Base-by-base conservation (phyloP, 2,329 filamentous ascomycete genomes). In the Fusarium cicatricum region DNA sequence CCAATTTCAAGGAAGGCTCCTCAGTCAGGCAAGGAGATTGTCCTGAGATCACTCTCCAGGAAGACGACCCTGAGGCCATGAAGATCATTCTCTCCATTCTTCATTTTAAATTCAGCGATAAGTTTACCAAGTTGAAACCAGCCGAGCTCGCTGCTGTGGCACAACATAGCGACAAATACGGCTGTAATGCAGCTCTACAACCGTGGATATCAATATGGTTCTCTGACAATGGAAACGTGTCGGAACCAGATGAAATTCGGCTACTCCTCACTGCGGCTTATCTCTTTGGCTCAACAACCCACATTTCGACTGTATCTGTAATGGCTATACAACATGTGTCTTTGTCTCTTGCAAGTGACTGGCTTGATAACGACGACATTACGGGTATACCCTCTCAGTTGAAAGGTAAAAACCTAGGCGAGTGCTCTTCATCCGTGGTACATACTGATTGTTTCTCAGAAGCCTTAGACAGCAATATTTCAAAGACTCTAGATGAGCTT, bases 31-130 rank as follows among this genome's bases (percentile, higher is more conserved):
- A 49, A n/a, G 45, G 45, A 19, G 29, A 41, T 2, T 49, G 45
- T 19, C 45, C 45, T 1, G 45, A 49, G 36, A 49, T 49, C n/a
- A 49, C 37, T 5, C 45, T 49, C 12, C 17, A 49, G 12, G 45
- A 49, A 10, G 45, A 49, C n/a, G 45, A 49, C 6, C 45, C 45
- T 0, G 45, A 49, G 19, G 45, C 45, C 12, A 49, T 49, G 45
- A 36, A 49, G 28, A 49, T 41, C 12, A 41, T 49, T 11, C 45
- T 49, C 11, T 49, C 45, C 10, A 33, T 41, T 15, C 29, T 49
- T 17, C 45, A 49, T 5, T 49, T 41, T 19, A 49, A 49, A n/a
- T 41, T 26, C 1, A 16, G 14, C n/a, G 16, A 26, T 1, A 49
- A 15, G 11, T 49, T 49, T 9, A 15, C 14, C 1, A 34, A 12